These are phyloP conservation scores for Nigrospora oryzae DNA, from an alignment of 2,329 filamentous ascomycete genomes.

Conservation along the genomic window DNA sequence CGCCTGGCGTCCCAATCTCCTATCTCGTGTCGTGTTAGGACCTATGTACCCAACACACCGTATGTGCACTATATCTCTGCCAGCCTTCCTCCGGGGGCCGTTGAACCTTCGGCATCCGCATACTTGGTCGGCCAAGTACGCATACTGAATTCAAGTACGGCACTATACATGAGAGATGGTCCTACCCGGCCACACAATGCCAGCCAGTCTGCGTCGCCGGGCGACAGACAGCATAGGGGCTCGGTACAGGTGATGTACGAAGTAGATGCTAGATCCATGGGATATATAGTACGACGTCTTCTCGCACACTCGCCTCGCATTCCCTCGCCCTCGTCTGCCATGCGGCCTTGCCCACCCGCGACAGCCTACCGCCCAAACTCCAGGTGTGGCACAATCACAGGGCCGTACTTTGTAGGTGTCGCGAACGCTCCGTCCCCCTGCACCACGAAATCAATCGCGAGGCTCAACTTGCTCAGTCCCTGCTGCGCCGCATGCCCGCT, in stretches of 20 bases:
- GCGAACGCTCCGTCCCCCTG: conserved; percentile 81
- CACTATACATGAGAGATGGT: neutral
- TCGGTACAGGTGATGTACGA: too few relatives aligned
- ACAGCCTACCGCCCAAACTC: conserved; percentile 56
- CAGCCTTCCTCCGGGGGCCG: too few relatives aligned
- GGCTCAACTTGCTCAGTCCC: conserved; percentile 60
- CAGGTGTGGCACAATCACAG: conserved; percentile 84
- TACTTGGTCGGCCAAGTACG: neutral
- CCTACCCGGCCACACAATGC: neutral
- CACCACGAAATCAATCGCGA: conserved; percentile 95
- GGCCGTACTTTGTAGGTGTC: conserved; percentile 87
- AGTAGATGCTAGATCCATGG: neutral
- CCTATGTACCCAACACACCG: too few relatives aligned
- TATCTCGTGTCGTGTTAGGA: too few relatives aligned
- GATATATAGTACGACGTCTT: neutral
- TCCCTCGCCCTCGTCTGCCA: neutral
- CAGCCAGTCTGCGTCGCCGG: neutral
- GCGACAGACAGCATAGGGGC: too few relatives aligned
- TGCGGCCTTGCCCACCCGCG: neutral
- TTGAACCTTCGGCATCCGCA: too few relatives aligned
- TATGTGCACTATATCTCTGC: too few relatives aligned
- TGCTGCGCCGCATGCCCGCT: conserved; percentile 28
- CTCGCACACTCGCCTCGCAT: too few relatives aligned
- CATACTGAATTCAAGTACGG: neutral
- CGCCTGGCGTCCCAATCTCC: too few relatives aligned